Base-by-base conservation (phyloP, 129 eudicot genomes). In the Logfia minima region DNA sequence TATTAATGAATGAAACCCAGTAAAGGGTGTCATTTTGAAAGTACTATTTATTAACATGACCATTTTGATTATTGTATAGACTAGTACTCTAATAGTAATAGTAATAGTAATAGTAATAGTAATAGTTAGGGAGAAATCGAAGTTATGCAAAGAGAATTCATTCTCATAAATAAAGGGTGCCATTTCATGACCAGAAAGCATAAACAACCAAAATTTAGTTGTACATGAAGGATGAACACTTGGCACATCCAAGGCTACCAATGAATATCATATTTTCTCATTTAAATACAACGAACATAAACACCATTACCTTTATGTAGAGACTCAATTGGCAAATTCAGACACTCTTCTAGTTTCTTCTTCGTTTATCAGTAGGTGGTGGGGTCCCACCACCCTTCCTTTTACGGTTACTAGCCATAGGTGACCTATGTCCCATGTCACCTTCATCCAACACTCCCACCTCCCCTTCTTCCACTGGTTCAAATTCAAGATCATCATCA, bases 351-450 rank as follows among this genome's bases (percentile, higher is more conserved):
- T 71, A 80, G 70, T 68, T 75, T 76, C 80, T 80, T 43, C 80
- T 56, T 29, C 79, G 68, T 68, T 80, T 80, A 51, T 73, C 79
- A 2, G 5, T 48, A 48, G 78, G 51, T 56, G 70, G 75, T 29
- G 79, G 79, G 62, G 62, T 73, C 79, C 89, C 87, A 26, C 79
- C 83, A 4, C 78, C 81, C 79, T 89, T 93, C 77, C 97, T 90
- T 85, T 90, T 93, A 58, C 74, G 84, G 41, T 39, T 76, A 74
- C 72, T 77, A 4, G 83, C 81, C 83, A 71, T 81, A 13, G 92
- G 92, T 11, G 90, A 84, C 73, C 65, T 6, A 58, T 67, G 74
- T 56, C 51, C 60, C 37, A 24, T 41, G 14, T 75, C 75, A 66
- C 79, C 83, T 8, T 74, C 76, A 66, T 56, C 83, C 79, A 55